Evolutionary conservation across 345 rosid genomes (phyloP).

Genomic region (Theobroma cacao): DNA sequence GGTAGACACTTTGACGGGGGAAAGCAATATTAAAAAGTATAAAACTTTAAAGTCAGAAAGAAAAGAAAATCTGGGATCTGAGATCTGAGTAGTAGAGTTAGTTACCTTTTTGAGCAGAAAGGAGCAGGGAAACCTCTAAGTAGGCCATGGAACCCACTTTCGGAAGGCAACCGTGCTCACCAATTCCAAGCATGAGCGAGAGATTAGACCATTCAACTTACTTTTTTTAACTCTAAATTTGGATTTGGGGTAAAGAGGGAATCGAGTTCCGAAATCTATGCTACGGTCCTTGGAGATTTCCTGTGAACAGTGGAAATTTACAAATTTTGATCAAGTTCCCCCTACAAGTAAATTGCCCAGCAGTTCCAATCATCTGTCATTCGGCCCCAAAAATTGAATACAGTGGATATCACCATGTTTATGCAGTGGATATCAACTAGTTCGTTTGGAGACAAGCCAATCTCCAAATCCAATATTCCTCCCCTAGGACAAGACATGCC

Average conservation of each 20-base stretch:
- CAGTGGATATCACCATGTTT: no score
- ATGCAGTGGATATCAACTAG: neutral
- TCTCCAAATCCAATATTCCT: slow-evolving; percentile 6
- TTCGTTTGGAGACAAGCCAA: slow-evolving; percentile 3
- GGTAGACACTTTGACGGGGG: no score
- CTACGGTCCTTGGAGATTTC: slow-evolving; percentile 4
- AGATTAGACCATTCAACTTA: neutral
- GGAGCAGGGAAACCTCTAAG: neutral
- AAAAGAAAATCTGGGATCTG: neutral
- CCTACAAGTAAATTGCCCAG: neutral
- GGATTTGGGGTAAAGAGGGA: neutral
- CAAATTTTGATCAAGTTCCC: neutral
- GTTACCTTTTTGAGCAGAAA: no score
- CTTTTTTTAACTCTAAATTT: neutral
- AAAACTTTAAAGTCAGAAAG: neutral
- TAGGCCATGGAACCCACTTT: slow-evolving; percentile 10
- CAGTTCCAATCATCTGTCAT: neutral
- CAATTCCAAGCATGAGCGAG: neutral
- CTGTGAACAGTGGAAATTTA: neutral
- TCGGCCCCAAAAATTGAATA: neutral
- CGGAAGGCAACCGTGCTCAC: neutral
- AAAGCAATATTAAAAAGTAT: neutral
- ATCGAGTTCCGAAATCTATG: slow-evolving; percentile 6
- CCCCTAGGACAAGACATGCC: neutral
- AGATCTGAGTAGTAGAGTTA: neutral